Base-by-base conservation (phyloP, 441 rosid species). In the Brassica balearica region DNA sequence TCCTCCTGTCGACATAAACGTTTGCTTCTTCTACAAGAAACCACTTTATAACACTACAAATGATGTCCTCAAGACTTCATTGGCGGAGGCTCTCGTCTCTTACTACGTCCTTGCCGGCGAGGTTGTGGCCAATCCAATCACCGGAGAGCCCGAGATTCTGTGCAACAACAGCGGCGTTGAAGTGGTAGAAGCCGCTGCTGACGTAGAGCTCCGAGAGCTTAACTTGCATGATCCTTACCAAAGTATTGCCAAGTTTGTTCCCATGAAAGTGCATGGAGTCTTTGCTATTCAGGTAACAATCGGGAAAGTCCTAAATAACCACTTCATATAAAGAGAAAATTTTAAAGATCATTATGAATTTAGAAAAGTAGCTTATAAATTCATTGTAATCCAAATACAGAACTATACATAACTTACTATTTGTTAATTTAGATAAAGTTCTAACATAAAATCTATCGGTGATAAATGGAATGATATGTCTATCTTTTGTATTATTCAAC, bases 161-260 rank as follows among this genome's bases (percentile, higher is more conserved):
- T 93, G 94, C 73, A 90, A 86, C 85, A 90, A 89, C 77, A 85
- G 92, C 0, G 98, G 98, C 2, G 94, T 89, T 5, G 94, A 89
- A 36, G 89, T 94, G 70, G 0, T 69, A 6, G 91, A 90, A 67
- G 94, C 92, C 1, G 58, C 6, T 10, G 94, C 97, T 0, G 88
- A 89, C 48, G 71, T 91, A 29, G 85, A 82, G 43, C 90, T 91
- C 6, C 69, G 8, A 19, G 73, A 87, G 11, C 90, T 93, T 22
- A 80, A 88, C 82, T 77, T 91, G 11, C 83, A 89, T 72, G 88
- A 90, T 67, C 91, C 95, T 14, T 94, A 93, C 67, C 77, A 84
- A 4, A 80, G 85, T 71, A 11, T 93, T 25, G 94, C 86, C 51
- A 93, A 88, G 63, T 86, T 93, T 14, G 89, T 90, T 14, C 94